Evolutionary conservation across 2,329 filamentous ascomycete genomes (phyloP).

Genomic region (Hymenoscyphus infarciens): DNA sequence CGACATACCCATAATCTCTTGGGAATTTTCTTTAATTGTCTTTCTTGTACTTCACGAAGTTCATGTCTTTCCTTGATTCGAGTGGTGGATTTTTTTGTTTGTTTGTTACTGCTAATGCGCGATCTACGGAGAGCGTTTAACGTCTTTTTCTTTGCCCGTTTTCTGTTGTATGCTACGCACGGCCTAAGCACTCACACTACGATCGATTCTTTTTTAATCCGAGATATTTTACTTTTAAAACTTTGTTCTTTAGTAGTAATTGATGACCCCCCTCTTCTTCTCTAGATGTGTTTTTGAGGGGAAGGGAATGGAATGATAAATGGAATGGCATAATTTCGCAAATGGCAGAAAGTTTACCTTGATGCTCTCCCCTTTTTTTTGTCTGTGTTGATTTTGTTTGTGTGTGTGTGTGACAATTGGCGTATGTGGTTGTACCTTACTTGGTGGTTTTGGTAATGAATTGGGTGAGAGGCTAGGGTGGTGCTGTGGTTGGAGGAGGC

Average conservation of each 20-base stretch:
- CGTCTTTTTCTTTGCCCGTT: background rate
- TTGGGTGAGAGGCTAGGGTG: too few species aligned
- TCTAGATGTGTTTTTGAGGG: background rate
- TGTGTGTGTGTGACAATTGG: too few species aligned
- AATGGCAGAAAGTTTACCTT: too few species aligned
- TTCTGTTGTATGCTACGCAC: background rate
- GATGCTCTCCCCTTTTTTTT: too few species aligned
- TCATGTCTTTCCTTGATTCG: conserved; percentile 15
- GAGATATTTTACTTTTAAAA: background rate
- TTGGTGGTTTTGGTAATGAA: too few species aligned
- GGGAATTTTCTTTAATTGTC: conserved; percentile 1
- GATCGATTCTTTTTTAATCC: too few species aligned
- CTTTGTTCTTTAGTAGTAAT: too few species aligned
- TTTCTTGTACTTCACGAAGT: conserved; percentile 4
- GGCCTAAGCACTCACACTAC: background rate
- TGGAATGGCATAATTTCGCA: too few species aligned
- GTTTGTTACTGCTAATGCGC: background rate
- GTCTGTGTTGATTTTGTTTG: too few species aligned
- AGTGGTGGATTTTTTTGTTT: background rate
- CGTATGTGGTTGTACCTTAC: too few species aligned
- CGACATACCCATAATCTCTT: conserved; percentile 8
- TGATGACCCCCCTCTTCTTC: background rate
- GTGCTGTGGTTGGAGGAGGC: too few species aligned
- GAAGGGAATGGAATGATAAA: background rate
- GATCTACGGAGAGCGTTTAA: conserved; percentile 6